Conservation (phyloP, 2,329 filamentous ascomycete species). For the Endocalyx cinctus region DNA sequence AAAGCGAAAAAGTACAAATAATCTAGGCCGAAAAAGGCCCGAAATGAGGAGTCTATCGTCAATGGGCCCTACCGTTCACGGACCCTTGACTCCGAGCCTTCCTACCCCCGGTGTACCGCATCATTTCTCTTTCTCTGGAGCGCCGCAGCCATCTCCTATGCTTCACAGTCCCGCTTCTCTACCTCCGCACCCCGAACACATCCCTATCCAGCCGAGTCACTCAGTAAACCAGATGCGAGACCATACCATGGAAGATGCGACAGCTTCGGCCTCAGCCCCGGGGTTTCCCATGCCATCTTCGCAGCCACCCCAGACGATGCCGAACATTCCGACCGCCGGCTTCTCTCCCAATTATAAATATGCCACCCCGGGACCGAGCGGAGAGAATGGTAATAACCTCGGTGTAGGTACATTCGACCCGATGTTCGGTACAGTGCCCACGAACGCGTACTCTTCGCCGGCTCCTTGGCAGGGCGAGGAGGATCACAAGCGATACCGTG, state of each 20-base stretch:
- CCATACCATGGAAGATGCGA: conserved; percentile 26
- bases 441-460: conserved; percentile 49
- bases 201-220: conserved; percentile 23
- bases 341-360: conserved; percentile 42
- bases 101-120: conserved; percentile 24
- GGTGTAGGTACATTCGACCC: conserved; percentile 43
- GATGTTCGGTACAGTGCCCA: conserved; percentile 54
- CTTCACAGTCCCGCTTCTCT: conserved; percentile 35
- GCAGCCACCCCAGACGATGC: conserved; percentile 26
- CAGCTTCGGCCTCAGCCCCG: conserved; percentile 31
- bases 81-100: conserved; percentile 23
- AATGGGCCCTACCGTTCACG: conserved; percentile 25
- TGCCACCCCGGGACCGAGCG: conserved; percentile 28
- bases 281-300: conserved; percentile 30
- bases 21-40: conserved; percentile 33
- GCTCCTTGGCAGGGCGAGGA: conserved; percentile 44
- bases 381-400: conserved; percentile 24
- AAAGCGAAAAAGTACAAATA: conserved; percentile 45
- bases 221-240: conserved; percentile 29
- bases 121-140: conserved; percentile 34
- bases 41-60: conserved; percentile 33
- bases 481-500: conserved; percentile 32
- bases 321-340: conserved; percentile 25
- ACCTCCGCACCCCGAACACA: conserved; percentile 28
- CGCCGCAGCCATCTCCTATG: conserved; percentile 36